Conservation (phyloP, 768 basidiomycete genomes). For the Galerina sulciceps region DNA sequence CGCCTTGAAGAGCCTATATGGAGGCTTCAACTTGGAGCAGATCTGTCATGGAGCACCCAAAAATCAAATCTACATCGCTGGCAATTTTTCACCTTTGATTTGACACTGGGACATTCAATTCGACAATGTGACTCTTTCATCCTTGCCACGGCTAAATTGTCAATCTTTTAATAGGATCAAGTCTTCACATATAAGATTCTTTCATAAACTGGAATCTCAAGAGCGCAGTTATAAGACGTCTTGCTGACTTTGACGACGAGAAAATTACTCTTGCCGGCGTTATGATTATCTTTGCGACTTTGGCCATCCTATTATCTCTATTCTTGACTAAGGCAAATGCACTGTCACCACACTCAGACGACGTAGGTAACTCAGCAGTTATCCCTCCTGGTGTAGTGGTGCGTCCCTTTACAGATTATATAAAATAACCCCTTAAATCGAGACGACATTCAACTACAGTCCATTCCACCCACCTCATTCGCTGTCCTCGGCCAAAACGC, state of each 20-base stretch:
- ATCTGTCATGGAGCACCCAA: no score
- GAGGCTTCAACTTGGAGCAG: no score
- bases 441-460: not conserved
- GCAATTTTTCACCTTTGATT: no score
- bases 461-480: constrained; percentile 41
- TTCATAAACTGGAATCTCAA: not conserved
- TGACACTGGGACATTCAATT: no score
- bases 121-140: no score
- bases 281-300: not conserved
- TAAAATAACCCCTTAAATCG: not conserved
- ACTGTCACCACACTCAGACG: not conserved
- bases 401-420: not conserved
- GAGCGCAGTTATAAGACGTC: not conserved
- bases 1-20: no score
- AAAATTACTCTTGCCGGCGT: not conserved
- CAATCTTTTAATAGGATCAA: no score
- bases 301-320: not conserved
- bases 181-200: no score
- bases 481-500: constrained; percentile 51
- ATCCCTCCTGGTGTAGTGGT: not conserved
- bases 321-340: not conserved
- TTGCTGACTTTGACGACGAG: not conserved
- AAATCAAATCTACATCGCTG: no score
- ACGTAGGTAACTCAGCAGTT: not conserved
- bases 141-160: no score